Evolutionary conservation across 176 grass and related monocot genomes (phyloP), one percentile per base, ranked within the genome.

Genomic region (Sorghum bicolor): DNA sequence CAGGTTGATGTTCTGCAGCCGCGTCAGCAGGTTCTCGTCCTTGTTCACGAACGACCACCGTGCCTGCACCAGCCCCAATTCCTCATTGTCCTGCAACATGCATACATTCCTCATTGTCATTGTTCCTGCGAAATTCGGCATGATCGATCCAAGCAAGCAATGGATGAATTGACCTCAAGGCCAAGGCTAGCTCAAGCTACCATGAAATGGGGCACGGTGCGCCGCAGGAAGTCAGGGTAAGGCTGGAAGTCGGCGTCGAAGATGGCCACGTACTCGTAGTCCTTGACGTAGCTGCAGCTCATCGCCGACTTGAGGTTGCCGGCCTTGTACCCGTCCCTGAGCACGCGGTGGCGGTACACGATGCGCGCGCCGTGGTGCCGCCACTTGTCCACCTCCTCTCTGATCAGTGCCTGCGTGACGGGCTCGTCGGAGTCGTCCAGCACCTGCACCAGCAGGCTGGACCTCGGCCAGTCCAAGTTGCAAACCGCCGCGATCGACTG

Each of bases 211-310:
- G 93, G 93, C 61, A 98, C 89, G 4, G 91, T 95, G 25, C 58
- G 79, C 67, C 92, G 93, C 25, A 98, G 31, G 82, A 98, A 98
- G 84, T 95, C 91, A 2, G 93, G 89, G 36, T 71, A 83, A 83
- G 96, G 96, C 76, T 93, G 96, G 85, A 98, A 98, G 81, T 98
- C 96, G 44, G 96, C 93, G 47, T 98, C 96, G 64, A 98, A 98
- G 80, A 98, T 93, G 81, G 83, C 93, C 0, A 98, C 91, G 39
- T 85, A 95, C 64, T 98, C 93, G 2, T 95, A 98, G 13, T 98
- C 93, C 38, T 88, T 80, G 4, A 98, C 96, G 31, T 98, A 98
- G 85, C 83, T 85, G 73, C 89, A 98, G 82, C 73, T 85, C 93
- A 98, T 98, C 0, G 93, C 96, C 0, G 91, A 93, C 78, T 89